These are phyloP conservation scores for Mucor velutinosus DNA, from an alignment of 371 early-diverging fungal genomes.

Conservation along the genomic window DNA sequence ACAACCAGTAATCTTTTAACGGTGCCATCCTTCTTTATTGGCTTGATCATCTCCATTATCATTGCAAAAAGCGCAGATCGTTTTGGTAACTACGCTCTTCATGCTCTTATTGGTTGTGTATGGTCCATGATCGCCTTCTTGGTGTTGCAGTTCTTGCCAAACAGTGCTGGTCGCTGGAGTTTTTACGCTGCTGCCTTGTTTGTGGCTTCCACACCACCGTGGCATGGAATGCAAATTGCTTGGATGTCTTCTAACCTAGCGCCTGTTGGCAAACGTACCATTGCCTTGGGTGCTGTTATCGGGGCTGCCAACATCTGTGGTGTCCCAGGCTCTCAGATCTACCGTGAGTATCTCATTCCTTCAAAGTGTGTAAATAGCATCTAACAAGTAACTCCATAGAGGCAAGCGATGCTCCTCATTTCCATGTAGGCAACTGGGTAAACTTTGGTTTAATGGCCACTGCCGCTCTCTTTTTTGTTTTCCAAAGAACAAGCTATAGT, in stretches of 20 bases:
- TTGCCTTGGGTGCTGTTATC: conserved; percentile 48
- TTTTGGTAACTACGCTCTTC: conserved; percentile 45
- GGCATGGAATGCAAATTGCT: conserved; percentile 56
- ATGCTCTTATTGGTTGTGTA: conserved; percentile 39
- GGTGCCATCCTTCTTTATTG: conserved; percentile 49
- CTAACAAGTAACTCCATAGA: background rate
- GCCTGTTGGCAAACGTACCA: conserved; percentile 49
- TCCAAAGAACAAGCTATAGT: conserved; percentile 28
- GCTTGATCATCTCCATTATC: conserved; percentile 41
- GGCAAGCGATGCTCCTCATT: conserved; percentile 40
- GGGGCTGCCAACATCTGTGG: conserved; percentile 49
- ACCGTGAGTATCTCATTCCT: conserved; percentile 20
- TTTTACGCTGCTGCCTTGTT: conserved; percentile 30
- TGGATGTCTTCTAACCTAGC: conserved; percentile 58
- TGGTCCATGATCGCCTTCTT: conserved; percentile 48
- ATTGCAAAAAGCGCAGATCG: conserved; percentile 48
- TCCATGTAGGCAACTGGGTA: conserved; percentile 44
- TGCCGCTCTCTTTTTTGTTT: conserved; percentile 15
- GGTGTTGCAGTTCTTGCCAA: conserved; percentile 41
- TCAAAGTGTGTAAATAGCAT: background rate
- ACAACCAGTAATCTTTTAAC: conserved; percentile 58
- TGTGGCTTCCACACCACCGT: conserved; percentile 33
- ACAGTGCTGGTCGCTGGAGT: conserved; percentile 38
- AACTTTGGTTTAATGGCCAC: conserved; percentile 19
- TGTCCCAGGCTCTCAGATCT: conserved; percentile 44